Base-by-base conservation (phyloP, 163 green algal genomes). In the Scenedesmus sp. region DNA sequence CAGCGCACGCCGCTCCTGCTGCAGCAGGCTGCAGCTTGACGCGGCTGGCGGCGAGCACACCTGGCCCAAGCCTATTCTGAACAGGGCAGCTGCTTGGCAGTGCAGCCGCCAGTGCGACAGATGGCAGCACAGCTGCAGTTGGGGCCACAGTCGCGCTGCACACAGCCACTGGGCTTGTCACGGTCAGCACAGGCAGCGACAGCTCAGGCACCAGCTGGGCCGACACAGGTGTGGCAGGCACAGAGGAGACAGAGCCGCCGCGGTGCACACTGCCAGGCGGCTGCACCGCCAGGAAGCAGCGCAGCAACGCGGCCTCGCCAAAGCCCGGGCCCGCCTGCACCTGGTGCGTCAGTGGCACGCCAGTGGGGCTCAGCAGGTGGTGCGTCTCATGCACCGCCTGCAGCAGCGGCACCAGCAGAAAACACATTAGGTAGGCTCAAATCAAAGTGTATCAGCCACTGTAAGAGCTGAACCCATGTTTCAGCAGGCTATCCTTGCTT, bases 231-330 rank as follows among this genome's bases (percentile, higher is more conserved):
- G 23, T 79, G 23, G 15, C 23, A 13, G 70, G 70, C 70, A 79
- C 70, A 52, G 70, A 79, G 4, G 70, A 79, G 23, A 52, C 23
- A 15, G 70, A 12, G 23, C 13, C 6, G 23, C 23, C 5, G 70
- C 70, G 23, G 70, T 52, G 46, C 23, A 6, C 7, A 23, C 70
- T 52, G 70, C 23, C 23, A 9, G 13, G 77, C 8, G 77, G 77
- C 77, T 85, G 77, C 9, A 85, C 52, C 34, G 77, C 77, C 77
- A 85, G 46, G 77, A 85, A 62, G 77, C 77, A 85, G 77, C 77
- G 77, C 46, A 85, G 77, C 77, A 85, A n/a, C 34, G 77, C 77
- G 34, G 77, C 77, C 46, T 85, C 46, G 13, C 77, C 77, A 59
- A 62, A 85, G 34, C 77, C 77, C 15, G 77, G 77, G 3, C 77